These are phyloP conservation scores for Wickerhamomyces kurtzmanii DNA, from an alignment of 805 yeast genomes.

Conservation along the genomic window DNA sequence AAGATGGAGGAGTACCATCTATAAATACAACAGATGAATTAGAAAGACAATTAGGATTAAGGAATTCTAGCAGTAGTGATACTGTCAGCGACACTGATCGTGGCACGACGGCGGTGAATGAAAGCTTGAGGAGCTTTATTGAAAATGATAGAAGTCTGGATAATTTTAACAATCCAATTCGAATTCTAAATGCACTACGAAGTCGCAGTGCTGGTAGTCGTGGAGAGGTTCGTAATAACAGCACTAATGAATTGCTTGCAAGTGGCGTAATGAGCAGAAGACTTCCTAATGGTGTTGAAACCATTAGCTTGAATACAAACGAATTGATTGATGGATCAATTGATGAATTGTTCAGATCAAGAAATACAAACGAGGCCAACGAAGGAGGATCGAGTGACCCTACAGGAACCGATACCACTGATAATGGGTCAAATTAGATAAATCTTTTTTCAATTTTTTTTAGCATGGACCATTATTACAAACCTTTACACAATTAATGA, in stretches of 20 bases:
- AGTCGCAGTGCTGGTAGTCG: not conserved
- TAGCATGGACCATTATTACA: no score
- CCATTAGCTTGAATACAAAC: slow-evolving; percentile 6
- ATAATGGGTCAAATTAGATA: not conserved
- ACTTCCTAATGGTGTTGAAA: slow-evolving; percentile 14
- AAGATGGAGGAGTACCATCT: no score
- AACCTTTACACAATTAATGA: no score
- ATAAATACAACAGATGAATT: no score
- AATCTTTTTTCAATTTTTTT: slow-evolving; percentile 4
- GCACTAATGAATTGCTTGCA: slow-evolving; percentile 3
- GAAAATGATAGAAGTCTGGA: no score
- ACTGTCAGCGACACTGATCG: slow-evolving; percentile 17
- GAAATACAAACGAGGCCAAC: not conserved
- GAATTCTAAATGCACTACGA: no score
- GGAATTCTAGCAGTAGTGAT: slow-evolving; percentile 12
- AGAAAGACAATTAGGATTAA: slow-evolving; percentile 18
- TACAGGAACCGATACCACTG: not conserved
- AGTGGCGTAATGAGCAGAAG: slow-evolving; percentile 15
- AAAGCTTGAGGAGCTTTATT: no score
- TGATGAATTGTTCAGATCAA: slow-evolving; percentile 1
- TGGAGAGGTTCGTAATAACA: not conserved
- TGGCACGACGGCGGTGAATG: not conserved
- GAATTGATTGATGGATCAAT: not conserved
- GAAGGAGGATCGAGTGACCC: not conserved
- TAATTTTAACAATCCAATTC: no score